Conservation (phyloP, 2,329 filamentous ascomycete species). For the Acrocalymma vagum region DNA sequence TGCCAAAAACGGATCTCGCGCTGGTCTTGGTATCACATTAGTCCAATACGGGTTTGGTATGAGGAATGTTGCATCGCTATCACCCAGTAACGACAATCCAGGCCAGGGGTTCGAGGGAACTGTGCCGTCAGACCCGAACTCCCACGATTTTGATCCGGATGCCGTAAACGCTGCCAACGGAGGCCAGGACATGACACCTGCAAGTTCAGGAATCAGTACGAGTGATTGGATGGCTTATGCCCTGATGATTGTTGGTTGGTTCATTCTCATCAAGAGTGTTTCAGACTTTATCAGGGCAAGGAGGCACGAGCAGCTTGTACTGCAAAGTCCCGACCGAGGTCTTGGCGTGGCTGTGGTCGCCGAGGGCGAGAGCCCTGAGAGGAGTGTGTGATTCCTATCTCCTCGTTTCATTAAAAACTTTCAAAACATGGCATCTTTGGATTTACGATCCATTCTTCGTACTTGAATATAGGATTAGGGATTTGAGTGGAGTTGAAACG, state of each 20-base stretch:
- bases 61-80: constrained; percentile 66
- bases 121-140: constrained; percentile 85
- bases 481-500: too few species aligned
- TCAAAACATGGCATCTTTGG: too few species aligned
- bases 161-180: constrained; percentile 59
- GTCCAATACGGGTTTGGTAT: constrained; percentile 98
- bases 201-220: constrained; percentile 68
- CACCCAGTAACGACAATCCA: constrained; percentile 50
- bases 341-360: constrained; percentile 86
- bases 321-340: constrained; percentile 91
- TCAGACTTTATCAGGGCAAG: constrained; percentile 89
- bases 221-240: constrained; percentile 91
- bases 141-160: constrained; percentile 84
- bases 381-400: too few species aligned
- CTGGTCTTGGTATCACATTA: constrained; percentile 91
- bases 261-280: constrained; percentile 92
- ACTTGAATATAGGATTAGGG: too few species aligned
- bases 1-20: constrained; percentile 95
- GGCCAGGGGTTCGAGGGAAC: constrained; percentile 64
- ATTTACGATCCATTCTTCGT: too few species aligned
- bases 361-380: constrained; percentile 81
- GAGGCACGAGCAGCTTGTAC: constrained; percentile 89
- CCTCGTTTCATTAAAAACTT: too few species aligned
- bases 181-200: constrained; percentile 44
- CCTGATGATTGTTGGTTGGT: constrained; percentile 98